Conservation (phyloP, 192 early-diverging fungal species). For the Powellomyces hirtus region DNA sequence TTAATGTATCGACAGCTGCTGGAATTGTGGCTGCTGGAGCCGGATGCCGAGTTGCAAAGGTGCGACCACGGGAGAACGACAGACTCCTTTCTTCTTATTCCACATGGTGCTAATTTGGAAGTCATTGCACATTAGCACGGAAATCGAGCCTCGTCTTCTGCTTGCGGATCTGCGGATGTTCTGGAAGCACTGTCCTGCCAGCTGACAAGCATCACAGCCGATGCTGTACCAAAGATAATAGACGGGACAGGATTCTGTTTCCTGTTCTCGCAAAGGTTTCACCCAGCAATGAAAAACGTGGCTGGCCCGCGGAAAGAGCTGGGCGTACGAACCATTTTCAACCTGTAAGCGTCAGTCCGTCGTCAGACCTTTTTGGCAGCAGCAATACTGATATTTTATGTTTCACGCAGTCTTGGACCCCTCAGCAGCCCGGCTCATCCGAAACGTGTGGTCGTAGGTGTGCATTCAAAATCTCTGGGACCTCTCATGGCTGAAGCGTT, state of each 20-base stretch:
- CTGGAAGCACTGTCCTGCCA: constrained; percentile 81
- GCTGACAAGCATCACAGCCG: constrained; percentile 64
- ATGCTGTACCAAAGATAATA: constrained; percentile 65
- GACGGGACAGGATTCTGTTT: constrained; percentile 75
- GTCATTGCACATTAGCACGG: no score
- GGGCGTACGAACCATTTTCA: constrained; percentile 92
- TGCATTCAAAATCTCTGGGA: constrained; percentile 79
- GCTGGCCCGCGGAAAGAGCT: constrained; percentile 76
- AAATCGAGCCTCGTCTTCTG: constrained; percentile 86
- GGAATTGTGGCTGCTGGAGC: constrained; percentile 91
- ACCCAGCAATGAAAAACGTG: constrained; percentile 85
- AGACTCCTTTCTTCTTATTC: neutral
- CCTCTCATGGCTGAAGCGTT: constrained; percentile 81
- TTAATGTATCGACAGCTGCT: constrained; percentile 93
- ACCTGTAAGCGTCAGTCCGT: constrained; percentile 57
- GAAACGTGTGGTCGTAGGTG: constrained; percentile 81
- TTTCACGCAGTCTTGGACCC: constrained; percentile 66
- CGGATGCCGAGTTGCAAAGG: constrained; percentile 86
- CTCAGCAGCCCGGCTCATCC: constrained; percentile 87
- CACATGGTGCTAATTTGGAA: neutral
- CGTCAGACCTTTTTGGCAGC: no score
- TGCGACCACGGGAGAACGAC: constrained; percentile 17
- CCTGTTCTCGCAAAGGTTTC: constrained; percentile 86
- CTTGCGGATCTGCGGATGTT: constrained; percentile 90
- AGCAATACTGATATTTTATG: no score